These are phyloP conservation scores for Aureobasidium sp. DNA, from an alignment of 2,329 filamentous ascomycete genomes.

Conservation along the genomic window DNA sequence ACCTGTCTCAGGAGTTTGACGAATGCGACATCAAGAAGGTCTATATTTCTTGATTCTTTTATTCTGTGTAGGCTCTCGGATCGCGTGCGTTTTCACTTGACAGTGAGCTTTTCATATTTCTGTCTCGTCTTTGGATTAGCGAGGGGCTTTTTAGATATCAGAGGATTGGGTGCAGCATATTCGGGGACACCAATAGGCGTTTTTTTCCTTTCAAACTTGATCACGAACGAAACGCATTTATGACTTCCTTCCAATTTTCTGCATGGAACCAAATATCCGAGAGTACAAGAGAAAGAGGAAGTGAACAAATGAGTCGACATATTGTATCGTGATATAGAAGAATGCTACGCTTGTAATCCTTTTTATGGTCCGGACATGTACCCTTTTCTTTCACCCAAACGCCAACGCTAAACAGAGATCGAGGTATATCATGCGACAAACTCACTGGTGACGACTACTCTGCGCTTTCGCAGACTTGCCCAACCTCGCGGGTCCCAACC, in stretches of 20 bases:
- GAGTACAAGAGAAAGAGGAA: too few species aligned
- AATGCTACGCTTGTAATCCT: background rate
- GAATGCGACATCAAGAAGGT: slow-evolving; percentile 68
- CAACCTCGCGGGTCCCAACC: slow-evolving; percentile 68
- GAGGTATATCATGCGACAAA: background rate
- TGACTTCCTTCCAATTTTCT: background rate
- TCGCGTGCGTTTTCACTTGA: background rate
- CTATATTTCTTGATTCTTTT: slow-evolving; percentile 31
- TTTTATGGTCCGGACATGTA: background rate
- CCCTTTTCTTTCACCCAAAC: background rate
- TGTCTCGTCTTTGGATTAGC: background rate
- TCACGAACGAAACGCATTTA: background rate
- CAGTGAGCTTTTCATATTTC: background rate
- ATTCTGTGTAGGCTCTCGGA: background rate
- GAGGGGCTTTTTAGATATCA: background rate
- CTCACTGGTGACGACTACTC: background rate
- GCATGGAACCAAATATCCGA: too few species aligned
- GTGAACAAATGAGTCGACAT: background rate
- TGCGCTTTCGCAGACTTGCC: slow-evolving; percentile 4
- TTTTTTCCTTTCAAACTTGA: background rate
- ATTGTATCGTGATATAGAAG: background rate
- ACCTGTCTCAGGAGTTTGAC: slow-evolving; percentile 55
- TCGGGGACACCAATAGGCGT: background rate
- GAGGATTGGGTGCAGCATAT: background rate
- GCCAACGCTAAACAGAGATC: background rate